Evolutionary conservation across 306 rosid species (phyloP), one percentile per base, ranked within the genome.

Genomic region (Calophaca sinica): DNA sequence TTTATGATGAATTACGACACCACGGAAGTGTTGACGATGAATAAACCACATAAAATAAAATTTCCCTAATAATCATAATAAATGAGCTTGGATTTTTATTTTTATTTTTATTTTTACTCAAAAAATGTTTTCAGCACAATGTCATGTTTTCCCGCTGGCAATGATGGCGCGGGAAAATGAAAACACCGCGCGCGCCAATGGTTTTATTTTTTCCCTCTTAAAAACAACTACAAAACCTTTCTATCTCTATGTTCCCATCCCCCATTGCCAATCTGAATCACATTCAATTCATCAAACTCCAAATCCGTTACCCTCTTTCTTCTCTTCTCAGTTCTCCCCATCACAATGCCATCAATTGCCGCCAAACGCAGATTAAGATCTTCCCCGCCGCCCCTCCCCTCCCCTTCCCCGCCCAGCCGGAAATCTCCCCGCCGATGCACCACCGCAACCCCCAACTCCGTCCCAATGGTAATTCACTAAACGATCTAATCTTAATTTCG

Each of bases 361-460:
- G 32, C 70, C 45, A 82, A 71, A 46, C 85, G 82, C 45, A 49
- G 31, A 2, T 2, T 58, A 1, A 73, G 67, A 72, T 76, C 85
- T 64, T 59, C 55, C 6, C 53, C 68, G 1, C 42, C 63, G 1
- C 53, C 73, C 1, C 51, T 28, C 35, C 50, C 61, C 8, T 1
- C 35, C 14, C 33, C 79, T 12, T 46, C 87, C 1, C 82, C 89
- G 5, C 64, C 79, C 44, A 78, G 44, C 35, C 70, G 80, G 62
- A 88, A 84, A 53, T 88, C 93, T 1, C 86, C 89, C 9, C 90
- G 92, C 52, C 80, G 72, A 6, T 51, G 83, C 41, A 46, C 20
- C 38, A 36, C 49, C 35, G 68, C 89, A 13, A 54, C 83, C 73
- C 84, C 84, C 4, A 46, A 42, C 33, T 31, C 53, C 20, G 31